phyloP scores from a whole-genome alignment of 331 rosid genomes.

The Telfairia occidentalis region DNA sequence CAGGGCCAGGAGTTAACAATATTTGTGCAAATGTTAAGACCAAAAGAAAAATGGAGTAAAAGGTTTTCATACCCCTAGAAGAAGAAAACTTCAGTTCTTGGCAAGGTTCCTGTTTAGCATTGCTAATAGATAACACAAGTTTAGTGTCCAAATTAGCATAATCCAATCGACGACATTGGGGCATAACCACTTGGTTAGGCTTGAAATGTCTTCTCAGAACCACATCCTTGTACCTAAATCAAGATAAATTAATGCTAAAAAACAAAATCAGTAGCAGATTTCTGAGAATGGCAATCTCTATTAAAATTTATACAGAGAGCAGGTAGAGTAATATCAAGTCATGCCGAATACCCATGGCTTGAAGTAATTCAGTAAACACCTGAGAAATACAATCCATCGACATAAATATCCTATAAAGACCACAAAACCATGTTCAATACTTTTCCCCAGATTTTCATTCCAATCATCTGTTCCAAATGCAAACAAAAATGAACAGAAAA shows the following conservation, averaged over 20 bases:
- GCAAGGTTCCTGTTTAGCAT: neutral
- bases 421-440: neutral
- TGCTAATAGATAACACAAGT: conserved; percentile 5
- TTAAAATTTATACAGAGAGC: neutral
- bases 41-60: neutral
- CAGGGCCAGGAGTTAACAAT: neutral
- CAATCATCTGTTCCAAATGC: neutral
- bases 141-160: neutral
- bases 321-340: neutral
- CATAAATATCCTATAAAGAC: neutral
- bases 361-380: neutral
- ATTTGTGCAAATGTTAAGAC: neutral
- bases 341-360: neutral
- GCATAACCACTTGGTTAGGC: conserved; percentile 9
- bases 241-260: neutral
- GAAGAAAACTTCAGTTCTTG: neutral
- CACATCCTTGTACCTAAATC: conserved; percentile 37
- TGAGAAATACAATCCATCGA: neutral
- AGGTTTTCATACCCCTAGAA: conserved; percentile 13
- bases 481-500: neutral
- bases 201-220: conserved; percentile 15
- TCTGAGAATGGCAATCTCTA: neutral
- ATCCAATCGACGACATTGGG: neutral
- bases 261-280: neutral
- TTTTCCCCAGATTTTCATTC: neutral